Percentiles rank a stretch among this genome's conserved stretches.
These are phyloP conservation scores for Trichoderma lentiforme DNA, from an alignment of 2,329 filamentous ascomycete genomes.

Conservation along the genomic window DNA sequence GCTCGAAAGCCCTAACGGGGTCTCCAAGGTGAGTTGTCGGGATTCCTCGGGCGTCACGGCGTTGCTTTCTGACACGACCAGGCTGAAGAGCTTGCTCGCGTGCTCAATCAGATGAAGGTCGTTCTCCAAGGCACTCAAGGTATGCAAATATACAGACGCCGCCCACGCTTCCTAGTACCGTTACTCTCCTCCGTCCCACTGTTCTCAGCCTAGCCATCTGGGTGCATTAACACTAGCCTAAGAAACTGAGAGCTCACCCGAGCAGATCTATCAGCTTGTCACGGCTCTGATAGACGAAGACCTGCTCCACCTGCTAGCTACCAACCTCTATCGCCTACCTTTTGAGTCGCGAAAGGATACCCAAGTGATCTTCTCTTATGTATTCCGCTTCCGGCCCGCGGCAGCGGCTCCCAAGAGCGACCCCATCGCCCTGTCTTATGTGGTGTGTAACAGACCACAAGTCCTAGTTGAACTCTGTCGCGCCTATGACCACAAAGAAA, in stretches of 20 bases:
- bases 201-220: constrained; percentile 5
- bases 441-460: constrained; percentile 81
- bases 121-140: constrained; percentile 91
- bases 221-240: constrained; percentile 16
- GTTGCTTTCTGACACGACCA: constrained; percentile 35
- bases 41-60: not conserved
- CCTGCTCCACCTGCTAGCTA: constrained; percentile 77
- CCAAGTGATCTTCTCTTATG: constrained; percentile 92
- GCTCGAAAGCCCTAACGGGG: constrained; percentile 47
- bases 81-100: constrained; percentile 84
- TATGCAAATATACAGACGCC: constrained; percentile 37
- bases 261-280: constrained; percentile 84
- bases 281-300: constrained; percentile 84
- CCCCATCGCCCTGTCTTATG: constrained; percentile 82
- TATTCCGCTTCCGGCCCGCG: constrained; percentile 81
- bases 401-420: constrained; percentile 66
- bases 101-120: constrained; percentile 86
- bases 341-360: constrained; percentile 97
- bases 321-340: constrained; percentile 77
- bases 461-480: constrained; percentile 84
- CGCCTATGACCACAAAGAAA: constrained; percentile 86
- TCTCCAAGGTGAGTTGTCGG: constrained; percentile 42
- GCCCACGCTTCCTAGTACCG: not conserved
- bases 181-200: not conserved
- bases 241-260: constrained; percentile 84